Evolutionary conservation across 2,329 filamentous ascomycete genomes (phyloP).

Genomic region (Sarocladium oryzae): DNA sequence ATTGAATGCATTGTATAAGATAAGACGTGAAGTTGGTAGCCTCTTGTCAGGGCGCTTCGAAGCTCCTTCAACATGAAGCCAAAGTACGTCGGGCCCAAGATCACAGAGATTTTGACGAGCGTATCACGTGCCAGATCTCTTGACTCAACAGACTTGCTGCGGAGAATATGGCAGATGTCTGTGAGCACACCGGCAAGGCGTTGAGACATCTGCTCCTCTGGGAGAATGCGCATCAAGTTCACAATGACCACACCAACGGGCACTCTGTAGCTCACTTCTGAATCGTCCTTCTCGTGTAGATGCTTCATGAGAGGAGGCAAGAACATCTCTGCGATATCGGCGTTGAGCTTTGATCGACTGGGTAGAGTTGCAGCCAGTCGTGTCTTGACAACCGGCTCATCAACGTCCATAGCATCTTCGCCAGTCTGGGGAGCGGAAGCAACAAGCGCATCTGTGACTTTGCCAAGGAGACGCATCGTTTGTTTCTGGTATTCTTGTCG

Average conservation of each 20-base stretch:
- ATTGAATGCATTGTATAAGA: constrained; percentile 94
- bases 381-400: constrained; percentile 19
- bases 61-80: constrained; percentile 92
- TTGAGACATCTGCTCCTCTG: constrained; percentile 63
- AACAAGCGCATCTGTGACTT: constrained; percentile 71
- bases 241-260: constrained; percentile 84
- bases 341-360: constrained; percentile 56
- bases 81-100: constrained; percentile 77
- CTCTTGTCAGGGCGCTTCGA: constrained; percentile 71
- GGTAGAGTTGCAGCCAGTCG: constrained; percentile 62
- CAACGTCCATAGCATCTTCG: constrained; percentile 38
- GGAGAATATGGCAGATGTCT: constrained; percentile 87
- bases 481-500: constrained; percentile 82
- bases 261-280: constrained; percentile 86
- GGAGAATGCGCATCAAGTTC: constrained; percentile 77
- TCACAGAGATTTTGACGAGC: constrained; percentile 71
- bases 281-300: constrained; percentile 89
- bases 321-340: constrained; percentile 68
- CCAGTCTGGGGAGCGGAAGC: constrained; percentile 37
- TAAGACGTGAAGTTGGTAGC: constrained; percentile 90
- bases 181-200: constrained; percentile 78
- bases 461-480: constrained; percentile 73
- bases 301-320: constrained; percentile 76
- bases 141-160: constrained; percentile 81
- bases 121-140: constrained; percentile 88